Evolutionary conservation across 2,329 filamentous ascomycete genomes (phyloP).

Genomic region (Diaporthe eres): DNA sequence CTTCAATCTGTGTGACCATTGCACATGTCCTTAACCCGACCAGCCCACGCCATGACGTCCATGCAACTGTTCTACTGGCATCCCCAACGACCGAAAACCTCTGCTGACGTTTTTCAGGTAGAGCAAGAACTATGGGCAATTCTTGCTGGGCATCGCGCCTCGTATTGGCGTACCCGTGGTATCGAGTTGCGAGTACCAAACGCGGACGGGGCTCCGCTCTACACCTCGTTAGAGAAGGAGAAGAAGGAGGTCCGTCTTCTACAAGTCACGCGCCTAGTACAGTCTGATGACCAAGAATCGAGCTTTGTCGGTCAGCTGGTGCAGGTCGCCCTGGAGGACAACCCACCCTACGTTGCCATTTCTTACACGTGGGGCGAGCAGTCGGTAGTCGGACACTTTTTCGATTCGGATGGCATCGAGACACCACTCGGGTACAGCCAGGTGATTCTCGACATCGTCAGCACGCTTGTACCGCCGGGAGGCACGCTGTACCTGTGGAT

Average conservation of each 20-base stretch:
- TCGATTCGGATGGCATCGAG: background rate
- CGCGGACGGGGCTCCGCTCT: background rate
- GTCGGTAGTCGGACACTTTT: background rate
- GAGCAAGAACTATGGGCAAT: background rate
- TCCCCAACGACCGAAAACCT: background rate
- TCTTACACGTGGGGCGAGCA: conserved; percentile 21
- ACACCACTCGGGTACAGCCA: background rate
- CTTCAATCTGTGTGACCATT: background rate
- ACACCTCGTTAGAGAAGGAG: background rate
- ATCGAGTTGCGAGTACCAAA: background rate
- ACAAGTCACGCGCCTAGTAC: background rate
- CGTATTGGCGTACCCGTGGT: background rate
- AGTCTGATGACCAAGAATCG: background rate
- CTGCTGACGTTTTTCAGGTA: background rate
- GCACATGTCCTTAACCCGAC: background rate
- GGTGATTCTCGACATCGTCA: background rate
- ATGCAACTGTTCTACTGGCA: background rate
- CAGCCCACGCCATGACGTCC: background rate
- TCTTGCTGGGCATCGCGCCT: background rate
- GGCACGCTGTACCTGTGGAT: background rate
- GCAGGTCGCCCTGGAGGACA: background rate
- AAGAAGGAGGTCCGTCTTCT: background rate
- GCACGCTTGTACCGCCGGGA: background rate
- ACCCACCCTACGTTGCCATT: background rate
- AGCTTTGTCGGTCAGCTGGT: background rate